Base-by-base conservation (phyloP, 2,329 filamentous ascomycete species). In the Fusarium begoniae region DNA sequence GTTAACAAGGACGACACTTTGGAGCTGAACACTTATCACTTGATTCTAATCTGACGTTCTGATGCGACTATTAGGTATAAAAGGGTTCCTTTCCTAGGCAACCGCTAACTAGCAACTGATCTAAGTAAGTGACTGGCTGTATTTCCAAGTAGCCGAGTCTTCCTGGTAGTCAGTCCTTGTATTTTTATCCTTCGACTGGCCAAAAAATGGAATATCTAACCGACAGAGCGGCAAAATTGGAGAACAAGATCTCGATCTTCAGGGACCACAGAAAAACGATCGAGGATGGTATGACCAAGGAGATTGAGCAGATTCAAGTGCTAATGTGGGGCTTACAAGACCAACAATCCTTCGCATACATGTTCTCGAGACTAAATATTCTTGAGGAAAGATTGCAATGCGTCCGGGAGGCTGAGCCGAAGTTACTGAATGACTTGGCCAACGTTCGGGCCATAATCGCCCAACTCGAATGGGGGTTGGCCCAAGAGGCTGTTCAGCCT, bases 1-100 rank as follows among this genome's bases (percentile, higher is more conserved):
- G 1, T 14, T 26, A 4, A 3, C 8, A 20, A 45, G 6, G 17
- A 20, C 17, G 5, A 18, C 8, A 4, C 0, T 20, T 6, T 13
- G 8, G 8, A 26, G 43, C 24, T 9, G 6, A 43, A 17, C n/a
- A 24, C 14, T 8, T 11, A 45, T 45, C 17, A 20, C 17, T 4
- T 17, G 8, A 20, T 9, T 26, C 2, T 20, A 26, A 26, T 14
- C 17, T 20, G 1, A 20, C 5, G 12, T 24, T 18, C 24, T 6
- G 5, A 6, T 26, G 18, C 24, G 1, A 26, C 13, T 6, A 5
- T 45, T 6, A 9, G 26, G 11, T 26, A 20, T 26, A 14, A 45
- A 20, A 14, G 24, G 44, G 12, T 18, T 13, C 0, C 8, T 13
- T 45, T 13, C 1, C 5, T 6, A 14, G 3, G 17, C 24, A 9